phyloP scores from a whole-genome alignment of 2,329 filamentous ascomycete species.

The Lecanoromycetidae sp. region DNA sequence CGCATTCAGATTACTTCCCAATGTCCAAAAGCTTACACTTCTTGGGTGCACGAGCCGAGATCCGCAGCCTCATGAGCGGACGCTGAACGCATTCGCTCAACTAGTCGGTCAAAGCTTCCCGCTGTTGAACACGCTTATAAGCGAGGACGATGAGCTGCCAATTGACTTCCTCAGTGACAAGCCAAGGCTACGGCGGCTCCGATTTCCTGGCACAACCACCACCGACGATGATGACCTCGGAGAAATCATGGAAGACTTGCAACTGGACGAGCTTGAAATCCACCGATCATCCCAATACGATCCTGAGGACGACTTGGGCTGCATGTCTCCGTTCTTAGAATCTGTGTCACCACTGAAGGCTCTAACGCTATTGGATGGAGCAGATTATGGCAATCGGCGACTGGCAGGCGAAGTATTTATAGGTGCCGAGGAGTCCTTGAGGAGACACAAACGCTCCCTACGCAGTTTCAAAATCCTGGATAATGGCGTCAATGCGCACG shows the following conservation, averaged over 20 bases:
- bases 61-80: constrained; percentile 11
- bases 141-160: constrained; percentile 4
- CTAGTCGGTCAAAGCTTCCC: constrained; percentile 10
- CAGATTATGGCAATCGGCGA: no score
- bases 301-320: no score
- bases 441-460: no score
- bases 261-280: constrained; percentile 9
- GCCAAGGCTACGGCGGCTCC: constrained; percentile 10
- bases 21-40: constrained; percentile 16
- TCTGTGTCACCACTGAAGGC: no score
- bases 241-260: constrained; percentile 1
- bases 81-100: constrained; percentile 11
- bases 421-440: no score
- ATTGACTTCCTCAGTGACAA: constrained; percentile 9
- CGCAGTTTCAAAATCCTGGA: no score
- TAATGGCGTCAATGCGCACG: no score
- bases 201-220: constrained; percentile 8
- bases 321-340: no score
- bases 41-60: constrained; percentile 4
- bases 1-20: constrained; percentile 10
- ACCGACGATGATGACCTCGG: constrained; percentile 6
- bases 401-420: no score
- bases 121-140: constrained; percentile 4
- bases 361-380: no score
- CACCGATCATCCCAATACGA: constrained; percentile 5